Base-by-base conservation (phyloP, 441 rosid species). In the Breynia disticha region DNA sequence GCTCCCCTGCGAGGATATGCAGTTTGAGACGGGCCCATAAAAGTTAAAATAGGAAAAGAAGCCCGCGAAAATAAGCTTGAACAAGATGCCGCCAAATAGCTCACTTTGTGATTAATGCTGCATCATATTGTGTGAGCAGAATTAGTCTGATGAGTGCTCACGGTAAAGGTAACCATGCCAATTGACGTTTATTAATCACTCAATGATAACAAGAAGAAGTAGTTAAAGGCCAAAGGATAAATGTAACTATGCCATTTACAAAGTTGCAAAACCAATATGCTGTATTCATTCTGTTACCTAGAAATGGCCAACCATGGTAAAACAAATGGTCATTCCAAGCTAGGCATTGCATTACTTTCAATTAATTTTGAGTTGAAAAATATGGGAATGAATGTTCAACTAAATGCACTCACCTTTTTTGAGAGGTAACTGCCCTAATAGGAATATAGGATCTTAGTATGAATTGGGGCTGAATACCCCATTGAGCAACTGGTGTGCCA, bases 401-500 rank as follows among this genome's bases (percentile, higher is more conserved):
- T 57, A 67, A 16, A 62, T 49, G 63, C 13, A 15, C 76, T 51
- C 59, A 87, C 97, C 79, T 54, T 22, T 67, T 67, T n/a, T 67
- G 82, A 16, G 68, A 66, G 16, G 79, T 53, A 22, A 74, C 60
- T 16, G 52, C 52, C 75, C 74, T 72, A 48, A 44, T 76, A 16
- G 81, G 66, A 22, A 73, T 51, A 57, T 47, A 71, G 63, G 90
- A 75, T 59, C 73, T 76, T 15, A 77, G 54, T 11, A 64, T 48
- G 43, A 75, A 64, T 56, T 72, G 84, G 64, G 97, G 95, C 61
- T 63, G 83, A 70, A 70, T 61, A 58, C 95, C 90, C 93, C 88
- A 89, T 61, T 86, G 97, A 64, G 93, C 81, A 67, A 83, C 81
- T 56, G 77, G 78, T 47, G 97, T 75, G 47, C 76, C 82, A 77